A percentile compares a stretch with the other conserved stretches of the same genome.
These are phyloP conservation scores for Phytophthora crassamura DNA, from an alignment of 352 stramenopile species.

Conservation along the genomic window DNA sequence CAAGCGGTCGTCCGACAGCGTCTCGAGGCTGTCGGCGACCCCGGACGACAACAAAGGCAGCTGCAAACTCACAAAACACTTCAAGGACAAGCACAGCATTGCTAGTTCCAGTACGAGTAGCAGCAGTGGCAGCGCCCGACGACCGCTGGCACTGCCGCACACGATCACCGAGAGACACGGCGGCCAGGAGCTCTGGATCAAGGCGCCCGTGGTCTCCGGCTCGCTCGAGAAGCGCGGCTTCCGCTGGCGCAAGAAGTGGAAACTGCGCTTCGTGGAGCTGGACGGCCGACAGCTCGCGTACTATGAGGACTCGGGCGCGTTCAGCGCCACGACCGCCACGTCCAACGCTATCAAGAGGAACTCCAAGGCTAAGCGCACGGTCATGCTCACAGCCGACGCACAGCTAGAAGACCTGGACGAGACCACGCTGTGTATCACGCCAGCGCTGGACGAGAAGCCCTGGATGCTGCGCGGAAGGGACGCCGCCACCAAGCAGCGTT, in stretches of 20 bases:
- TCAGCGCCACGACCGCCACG: constrained; percentile 26
- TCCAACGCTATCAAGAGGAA: constrained; percentile 27
- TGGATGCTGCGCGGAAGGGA: constrained; percentile 70
- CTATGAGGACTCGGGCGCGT: constrained; percentile 45
- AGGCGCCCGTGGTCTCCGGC: constrained; percentile 70
- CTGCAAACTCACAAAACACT: constrained; percentile 4
- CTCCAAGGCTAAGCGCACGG: constrained; percentile 45
- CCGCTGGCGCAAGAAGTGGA: constrained; percentile 83
- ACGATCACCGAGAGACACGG: constrained; percentile 81
- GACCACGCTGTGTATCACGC: constrained; percentile 60
- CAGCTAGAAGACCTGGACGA: constrained; percentile 61
- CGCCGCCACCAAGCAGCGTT: constrained; percentile 58
- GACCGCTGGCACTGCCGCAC: constrained; percentile 58
- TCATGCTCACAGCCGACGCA: constrained; percentile 69
- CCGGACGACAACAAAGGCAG: constrained; percentile 6
- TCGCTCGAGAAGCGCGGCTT: constrained; percentile 81
- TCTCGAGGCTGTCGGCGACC: constrained; percentile 10
- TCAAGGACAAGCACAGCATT: constrained; percentile 8
- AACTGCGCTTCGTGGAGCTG: constrained; percentile 74
- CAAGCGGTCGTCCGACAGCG: constrained; percentile 20
- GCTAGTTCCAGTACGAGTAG: constrained; percentile 6
- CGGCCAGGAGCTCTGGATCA: constrained; percentile 76
- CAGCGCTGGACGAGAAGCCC: constrained; percentile 55
- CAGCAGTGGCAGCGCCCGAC: background rate
- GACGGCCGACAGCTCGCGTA: constrained; percentile 77